A percentile compares a stretch with the other conserved stretches of the same genome.
phyloP scores from a whole-genome alignment of 257 asterid genomes.

The Paulownia fortunei region DNA sequence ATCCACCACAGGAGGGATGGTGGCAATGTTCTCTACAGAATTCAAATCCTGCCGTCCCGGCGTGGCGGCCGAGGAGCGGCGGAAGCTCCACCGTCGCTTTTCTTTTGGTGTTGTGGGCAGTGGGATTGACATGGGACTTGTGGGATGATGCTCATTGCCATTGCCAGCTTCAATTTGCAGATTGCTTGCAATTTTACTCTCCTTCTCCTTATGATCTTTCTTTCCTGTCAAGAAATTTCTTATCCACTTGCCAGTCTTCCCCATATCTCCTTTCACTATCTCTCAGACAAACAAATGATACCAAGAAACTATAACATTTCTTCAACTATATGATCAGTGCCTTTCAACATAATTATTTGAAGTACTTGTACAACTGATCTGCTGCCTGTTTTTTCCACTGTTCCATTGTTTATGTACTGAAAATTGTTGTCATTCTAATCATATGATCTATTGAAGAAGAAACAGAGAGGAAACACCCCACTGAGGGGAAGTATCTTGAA shows the following conservation, averaged over 20 bases:
- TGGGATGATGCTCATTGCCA: constrained; percentile 38
- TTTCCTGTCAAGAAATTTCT: constrained; percentile 72
- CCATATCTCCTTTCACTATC: constrained; percentile 73
- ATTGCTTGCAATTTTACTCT: constrained; percentile 22
- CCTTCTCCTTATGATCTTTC: constrained; percentile 59
- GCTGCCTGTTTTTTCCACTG: constrained; percentile 15
- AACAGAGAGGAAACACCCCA: constrained; percentile 51
- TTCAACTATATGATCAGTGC: constrained; percentile 32
- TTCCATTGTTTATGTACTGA: constrained; percentile 30
- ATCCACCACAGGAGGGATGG: constrained; percentile 27
- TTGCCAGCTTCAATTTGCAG: constrained; percentile 14
- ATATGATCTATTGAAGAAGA: constrained; percentile 37
- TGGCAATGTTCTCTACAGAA: constrained; percentile 28
- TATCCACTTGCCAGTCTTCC: constrained; percentile 90
- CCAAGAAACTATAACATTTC: constrained; percentile 1
- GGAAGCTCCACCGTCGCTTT: constrained; percentile 94
- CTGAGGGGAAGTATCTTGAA: not conserved
- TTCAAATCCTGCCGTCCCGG: constrained; percentile 46
- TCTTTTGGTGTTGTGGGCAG: constrained; percentile 74
- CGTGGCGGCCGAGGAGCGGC: constrained; percentile 81
- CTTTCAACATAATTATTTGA: constrained; percentile 44
- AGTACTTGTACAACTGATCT: constrained; percentile 26
- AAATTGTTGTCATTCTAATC: constrained; percentile 29
- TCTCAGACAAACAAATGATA: constrained; percentile 31
- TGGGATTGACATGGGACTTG: constrained; percentile 56